Conservation (phyloP, 768 basidiomycete species). For the Leccinum uliginosum region DNA sequence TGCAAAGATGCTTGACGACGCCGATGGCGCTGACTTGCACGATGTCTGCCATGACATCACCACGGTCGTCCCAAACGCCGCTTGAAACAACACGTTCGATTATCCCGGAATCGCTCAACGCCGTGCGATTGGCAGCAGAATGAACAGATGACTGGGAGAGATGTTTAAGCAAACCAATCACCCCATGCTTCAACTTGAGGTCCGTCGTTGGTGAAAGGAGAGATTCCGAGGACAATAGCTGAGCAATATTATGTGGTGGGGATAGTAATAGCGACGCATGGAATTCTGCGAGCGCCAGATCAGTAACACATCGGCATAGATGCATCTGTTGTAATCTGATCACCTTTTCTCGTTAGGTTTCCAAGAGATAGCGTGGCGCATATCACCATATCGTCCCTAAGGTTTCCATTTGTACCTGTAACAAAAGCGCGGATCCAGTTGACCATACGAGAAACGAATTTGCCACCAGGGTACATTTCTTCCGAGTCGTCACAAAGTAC, state of each 20-base stretch:
- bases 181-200: conserved; percentile 85
- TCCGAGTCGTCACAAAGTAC: conserved; percentile 71
- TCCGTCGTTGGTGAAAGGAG: conserved; percentile 57
- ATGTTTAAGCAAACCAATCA: conserved; percentile 83
- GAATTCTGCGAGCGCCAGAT: conserved; percentile 39
- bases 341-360: conserved; percentile 76
- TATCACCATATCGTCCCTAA: conserved; percentile 73
- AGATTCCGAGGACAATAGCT: conserved; percentile 50
- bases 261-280: conserved; percentile 59
- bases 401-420: conserved; percentile 27
- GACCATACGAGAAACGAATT: conserved; percentile 69
- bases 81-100: conserved; percentile 58
- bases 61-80: conserved; percentile 63
- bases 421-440: conserved; percentile 67
- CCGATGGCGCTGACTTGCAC: conserved; percentile 88
- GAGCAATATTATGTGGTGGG: conserved; percentile 61
- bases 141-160: conserved; percentile 67
- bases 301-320: conserved; percentile 3
- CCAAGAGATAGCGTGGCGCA: conserved; percentile 82
- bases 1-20: conserved; percentile 84
- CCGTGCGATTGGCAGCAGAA: conserved; percentile 51
- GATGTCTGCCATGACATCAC: conserved; percentile 78
- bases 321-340: conserved; percentile 1
- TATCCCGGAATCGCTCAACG: conserved; percentile 59
- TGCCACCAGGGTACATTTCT: conserved; percentile 55